phyloP scores from a whole-genome alignment of 306 rosid species.

The Prunus kanzakura region DNA sequence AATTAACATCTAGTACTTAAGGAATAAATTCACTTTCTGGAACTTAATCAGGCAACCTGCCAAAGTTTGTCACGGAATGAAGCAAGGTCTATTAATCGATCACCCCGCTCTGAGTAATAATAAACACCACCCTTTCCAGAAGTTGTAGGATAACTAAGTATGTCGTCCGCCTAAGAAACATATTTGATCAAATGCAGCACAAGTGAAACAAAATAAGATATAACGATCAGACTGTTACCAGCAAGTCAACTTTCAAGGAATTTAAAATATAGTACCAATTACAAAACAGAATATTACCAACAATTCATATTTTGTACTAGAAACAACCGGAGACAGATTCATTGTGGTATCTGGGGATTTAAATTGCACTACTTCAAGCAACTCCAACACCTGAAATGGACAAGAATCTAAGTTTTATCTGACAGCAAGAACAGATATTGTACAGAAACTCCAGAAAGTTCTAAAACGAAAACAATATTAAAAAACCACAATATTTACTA shows the following conservation, averaged over 20 bases:
- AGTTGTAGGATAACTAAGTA: conserved; percentile 68
- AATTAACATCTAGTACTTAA: conserved; percentile 4
- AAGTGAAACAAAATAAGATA: conserved; percentile 12
- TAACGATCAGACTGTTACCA: conserved; percentile 11
- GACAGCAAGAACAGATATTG: neutral
- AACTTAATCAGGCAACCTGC: conserved; percentile 63
- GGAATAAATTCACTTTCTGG: neutral
- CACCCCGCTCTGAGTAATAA: conserved; percentile 95
- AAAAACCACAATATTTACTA: neutral
- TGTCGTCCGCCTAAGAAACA: conserved; percentile 63
- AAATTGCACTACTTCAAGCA: conserved; percentile 94
- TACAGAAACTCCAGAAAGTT: neutral
- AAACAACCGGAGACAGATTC: conserved; percentile 61
- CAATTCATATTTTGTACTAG: conserved; percentile 59
- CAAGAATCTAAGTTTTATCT: neutral
- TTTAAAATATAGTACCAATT: neutral
- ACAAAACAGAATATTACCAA: conserved; percentile 51
- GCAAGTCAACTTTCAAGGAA: neutral
- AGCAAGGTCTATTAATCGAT: conserved; percentile 80
- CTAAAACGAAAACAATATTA: neutral
- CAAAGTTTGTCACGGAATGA: conserved; percentile 85
- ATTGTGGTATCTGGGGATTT: conserved; percentile 69
- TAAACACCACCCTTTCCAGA: conserved; percentile 83
- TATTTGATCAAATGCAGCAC: conserved; percentile 15
- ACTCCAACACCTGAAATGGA: conserved; percentile 65